Evolutionary conservation across 2,329 filamentous ascomycete genomes (phyloP), one percentile per base, ranked within the genome.

Genomic region (Diplodia scrobiculata): DNA sequence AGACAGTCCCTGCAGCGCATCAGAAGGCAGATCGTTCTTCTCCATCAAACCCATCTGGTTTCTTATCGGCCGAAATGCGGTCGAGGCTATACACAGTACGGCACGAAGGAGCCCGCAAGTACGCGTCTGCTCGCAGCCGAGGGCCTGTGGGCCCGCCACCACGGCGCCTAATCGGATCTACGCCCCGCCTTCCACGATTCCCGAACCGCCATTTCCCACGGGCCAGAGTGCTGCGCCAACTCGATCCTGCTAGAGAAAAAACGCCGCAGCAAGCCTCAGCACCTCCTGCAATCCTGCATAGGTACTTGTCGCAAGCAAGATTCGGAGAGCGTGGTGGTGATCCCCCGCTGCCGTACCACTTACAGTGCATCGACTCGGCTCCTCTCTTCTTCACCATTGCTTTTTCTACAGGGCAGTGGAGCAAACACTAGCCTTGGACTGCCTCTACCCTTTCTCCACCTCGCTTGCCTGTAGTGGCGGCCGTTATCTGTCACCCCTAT

Each of bases 91-190:
- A 62, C 25, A 25, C 25, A 25, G 25, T 25, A 3, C 58, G 11
- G 21, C 29, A 19, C 58, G 14, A 21, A n/a, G 41, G 27, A 5
- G 21, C 19, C 14, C 27, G 17, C 25, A 47, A 41, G 54, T n/a
- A 59, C 54, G 55, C 41, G 29, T 50, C n/a, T 32, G 21, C 13
- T 21, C 36, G 27, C n/a, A 62, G 27, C 45, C 41, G 58, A 62
- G 41, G n/a, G n/a, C 36, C 36, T 41, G 36, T 17, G 36, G 17
- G 17, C 13, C 55, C 55, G 19, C 19, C 41, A n/a, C n/a, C 6
- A 19, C 38, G 58, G 58, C 45, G 58, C 48, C 58, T 29, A 62
- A 62, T 62, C 41, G 58, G 58, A 62, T 36, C 58, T n/a, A 11
- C 27, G 29, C 10, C 14, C 58, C n/a, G 6, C 45, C 25, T 17